Percentiles rank a stretch among this genome's conserved stretches.
Evolutionary conservation across 2,329 filamentous ascomycete genomes (phyloP).

Genomic region (Microdochium bolleyi): DNA sequence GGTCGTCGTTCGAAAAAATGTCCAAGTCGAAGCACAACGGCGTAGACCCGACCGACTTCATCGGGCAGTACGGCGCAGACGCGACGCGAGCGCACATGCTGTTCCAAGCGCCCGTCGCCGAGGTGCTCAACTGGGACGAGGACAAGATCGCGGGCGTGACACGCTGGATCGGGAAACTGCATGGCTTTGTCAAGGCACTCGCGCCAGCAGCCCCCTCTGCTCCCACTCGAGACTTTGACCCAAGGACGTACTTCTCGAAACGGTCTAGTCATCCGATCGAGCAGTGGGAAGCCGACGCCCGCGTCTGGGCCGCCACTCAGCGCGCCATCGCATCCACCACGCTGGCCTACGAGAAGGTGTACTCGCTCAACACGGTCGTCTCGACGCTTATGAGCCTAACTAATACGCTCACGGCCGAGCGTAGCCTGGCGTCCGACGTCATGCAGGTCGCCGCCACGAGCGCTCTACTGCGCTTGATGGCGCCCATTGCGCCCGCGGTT

Average conservation of each 20-base stretch:
- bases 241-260: constrained; percentile 28
- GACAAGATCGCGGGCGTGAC: constrained; percentile 73
- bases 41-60: constrained; percentile 69
- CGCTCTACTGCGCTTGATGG: constrained; percentile 61
- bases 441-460: constrained; percentile 42
- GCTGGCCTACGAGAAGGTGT: constrained; percentile 60
- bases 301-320: constrained; percentile 60
- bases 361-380: constrained; percentile 74
- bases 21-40: constrained; percentile 93
- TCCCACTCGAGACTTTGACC: constrained; percentile 8
- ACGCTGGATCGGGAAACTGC: constrained; percentile 67
- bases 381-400: constrained; percentile 79
- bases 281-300: constrained; percentile 36
- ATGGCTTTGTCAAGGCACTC: constrained; percentile 42
- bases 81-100: constrained; percentile 80
- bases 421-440: constrained; percentile 25
- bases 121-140: constrained; percentile 84
- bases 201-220: constrained; percentile 3
- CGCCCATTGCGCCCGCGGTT: constrained; percentile 73
- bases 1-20: constrained; percentile 80
- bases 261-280: constrained; percentile 12
- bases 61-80: constrained; percentile 71
- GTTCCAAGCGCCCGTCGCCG: constrained; percentile 78
- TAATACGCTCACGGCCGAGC: constrained; percentile 51
- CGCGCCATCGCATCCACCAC: constrained; percentile 60